Percentiles rank a stretch among this genome's conserved stretches.
Evolutionary conservation across 2,329 filamentous ascomycete genomes (phyloP).

Genomic region (Tolypocladium pustulatum): DNA sequence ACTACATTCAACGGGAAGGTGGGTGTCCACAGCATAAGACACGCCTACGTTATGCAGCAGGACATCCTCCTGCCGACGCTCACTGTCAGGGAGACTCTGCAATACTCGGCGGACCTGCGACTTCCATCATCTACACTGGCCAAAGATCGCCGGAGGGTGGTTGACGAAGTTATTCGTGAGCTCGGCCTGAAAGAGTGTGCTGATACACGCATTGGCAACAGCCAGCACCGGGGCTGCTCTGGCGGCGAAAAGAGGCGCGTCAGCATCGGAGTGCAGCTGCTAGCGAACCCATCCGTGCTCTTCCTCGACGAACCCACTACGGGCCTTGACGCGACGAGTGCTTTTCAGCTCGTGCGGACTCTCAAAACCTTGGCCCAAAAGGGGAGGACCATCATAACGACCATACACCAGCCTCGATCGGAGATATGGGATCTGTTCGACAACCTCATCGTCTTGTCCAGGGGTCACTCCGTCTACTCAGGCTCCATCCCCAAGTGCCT

Average conservation of each 20-base stretch:
- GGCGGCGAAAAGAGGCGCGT: conserved; percentile 70
- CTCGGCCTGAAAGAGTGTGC: conserved; percentile 69
- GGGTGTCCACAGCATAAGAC: conserved; percentile 43
- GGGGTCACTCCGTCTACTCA: conserved; percentile 58
- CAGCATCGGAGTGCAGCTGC: conserved; percentile 66
- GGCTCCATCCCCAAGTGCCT: conserved; percentile 48
- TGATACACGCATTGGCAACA: conserved; percentile 62
- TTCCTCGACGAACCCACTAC: conserved; percentile 76
- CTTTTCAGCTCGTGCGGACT: conserved; percentile 62
- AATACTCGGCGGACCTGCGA: conserved; percentile 62
- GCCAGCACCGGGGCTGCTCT: conserved; percentile 63
- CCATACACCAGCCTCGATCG: conserved; percentile 67
- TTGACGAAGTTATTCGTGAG: conserved; percentile 69
- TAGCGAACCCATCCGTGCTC: conserved; percentile 68
- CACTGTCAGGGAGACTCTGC: conserved; percentile 65
- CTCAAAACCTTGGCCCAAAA: conserved; percentile 57
- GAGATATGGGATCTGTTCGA: conserved; percentile 75
- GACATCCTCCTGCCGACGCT: conserved; percentile 63
- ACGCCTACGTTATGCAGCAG: conserved; percentile 67
- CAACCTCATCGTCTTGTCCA: conserved; percentile 56
- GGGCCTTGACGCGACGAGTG: conserved; percentile 66
- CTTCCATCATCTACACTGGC: conserved; percentile 51
- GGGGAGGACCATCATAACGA: conserved; percentile 61
- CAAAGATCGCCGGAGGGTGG: conserved; percentile 49
- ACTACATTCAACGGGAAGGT: conserved; percentile 51